A percentile compares a stretch with the other conserved stretches of the same genome.
These are phyloP conservation scores for Phaeophleospora eucalypticola DNA, from an alignment of 2,329 filamentous ascomycete genomes.

Conservation along the genomic window DNA sequence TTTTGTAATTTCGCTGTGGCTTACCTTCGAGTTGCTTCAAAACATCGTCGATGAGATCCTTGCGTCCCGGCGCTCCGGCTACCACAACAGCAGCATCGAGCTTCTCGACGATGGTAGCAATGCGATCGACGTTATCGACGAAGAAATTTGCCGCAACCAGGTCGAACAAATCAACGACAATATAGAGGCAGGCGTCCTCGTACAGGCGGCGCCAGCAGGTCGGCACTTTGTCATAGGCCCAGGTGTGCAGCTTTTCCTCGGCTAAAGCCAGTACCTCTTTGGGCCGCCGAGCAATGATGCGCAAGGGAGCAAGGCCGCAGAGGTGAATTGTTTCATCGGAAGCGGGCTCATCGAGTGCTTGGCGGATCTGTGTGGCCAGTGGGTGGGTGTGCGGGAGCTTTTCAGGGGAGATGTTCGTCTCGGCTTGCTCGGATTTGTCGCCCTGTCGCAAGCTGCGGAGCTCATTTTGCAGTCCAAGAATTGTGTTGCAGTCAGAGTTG, in stretches of 20 bases:
- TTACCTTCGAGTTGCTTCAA: slow-evolving; percentile 46
- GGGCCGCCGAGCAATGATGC: slow-evolving; percentile 35
- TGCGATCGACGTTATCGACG: not conserved
- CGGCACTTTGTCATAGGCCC: slow-evolving; percentile 63
- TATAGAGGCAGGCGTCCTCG: slow-evolving; percentile 65
- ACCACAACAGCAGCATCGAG: slow-evolving; percentile 77
- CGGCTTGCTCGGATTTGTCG: not conserved
- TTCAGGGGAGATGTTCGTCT: not conserved
- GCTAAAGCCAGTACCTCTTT: slow-evolving; percentile 57
- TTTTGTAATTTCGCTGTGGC: too few relatives aligned
- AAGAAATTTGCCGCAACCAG: not conserved
- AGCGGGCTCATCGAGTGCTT: slow-evolving; percentile 10
- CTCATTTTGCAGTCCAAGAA: not conserved
- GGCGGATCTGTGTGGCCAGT: slow-evolving; percentile 3
- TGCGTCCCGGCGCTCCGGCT: slow-evolving; percentile 60
- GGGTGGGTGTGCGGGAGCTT: not conserved
- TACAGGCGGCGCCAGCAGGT: slow-evolving; percentile 67
- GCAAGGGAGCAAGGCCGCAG: slow-evolving; percentile 41
- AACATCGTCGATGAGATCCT: slow-evolving; percentile 45
- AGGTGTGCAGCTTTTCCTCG: slow-evolving; percentile 65
- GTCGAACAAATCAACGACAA: slow-evolving; percentile 41
- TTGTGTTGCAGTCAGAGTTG: slow-evolving; percentile 1
- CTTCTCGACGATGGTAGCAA: slow-evolving; percentile 50
- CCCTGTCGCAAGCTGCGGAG: not conserved
- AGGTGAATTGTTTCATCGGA: slow-evolving; percentile 32